phyloP scores from a whole-genome alignment of 257 asterid species.

The Ehretia macrophylla region DNA sequence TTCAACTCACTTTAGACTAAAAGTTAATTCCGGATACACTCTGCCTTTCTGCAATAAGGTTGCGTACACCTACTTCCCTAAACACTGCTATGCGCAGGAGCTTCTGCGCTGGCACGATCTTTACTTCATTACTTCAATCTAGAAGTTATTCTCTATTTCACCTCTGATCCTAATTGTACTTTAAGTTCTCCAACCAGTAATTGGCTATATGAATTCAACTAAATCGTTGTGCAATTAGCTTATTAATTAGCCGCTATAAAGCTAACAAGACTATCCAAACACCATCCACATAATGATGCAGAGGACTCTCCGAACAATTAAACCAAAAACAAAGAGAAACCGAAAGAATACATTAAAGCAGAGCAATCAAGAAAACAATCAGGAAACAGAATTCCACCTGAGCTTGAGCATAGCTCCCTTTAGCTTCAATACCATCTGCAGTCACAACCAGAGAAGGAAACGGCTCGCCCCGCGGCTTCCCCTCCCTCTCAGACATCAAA shows the following conservation, averaged over 20 bases:
- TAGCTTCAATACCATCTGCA: constrained; percentile 64
- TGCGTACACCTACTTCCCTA: no score
- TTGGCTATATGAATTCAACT: neutral
- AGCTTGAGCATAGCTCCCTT: constrained; percentile 90
- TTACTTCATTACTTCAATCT: neutral
- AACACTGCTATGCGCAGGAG: no score
- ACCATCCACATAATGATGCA: no score
- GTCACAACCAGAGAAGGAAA: constrained; percentile 71
- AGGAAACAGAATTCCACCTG: constrained; percentile 82
- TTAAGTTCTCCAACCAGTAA: neutral
- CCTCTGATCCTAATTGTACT: no score
- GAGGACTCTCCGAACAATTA: neutral
- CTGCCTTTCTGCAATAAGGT: no score
- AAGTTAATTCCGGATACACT: no score
- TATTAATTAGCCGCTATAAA: no score
- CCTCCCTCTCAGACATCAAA: constrained; percentile 60
- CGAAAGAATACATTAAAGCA: neutral
- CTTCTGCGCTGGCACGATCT: no score
- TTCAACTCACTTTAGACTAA: no score
- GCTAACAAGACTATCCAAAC: no score
- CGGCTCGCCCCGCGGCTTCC: constrained; percentile 44
- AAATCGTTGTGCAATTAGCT: no score
- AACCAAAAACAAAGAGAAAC: neutral
- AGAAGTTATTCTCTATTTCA: no score
- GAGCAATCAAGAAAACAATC: neutral